Base-by-base conservation (phyloP, 2,329 filamentous ascomycete genomes). In the Fusarium tupiense region DNA sequence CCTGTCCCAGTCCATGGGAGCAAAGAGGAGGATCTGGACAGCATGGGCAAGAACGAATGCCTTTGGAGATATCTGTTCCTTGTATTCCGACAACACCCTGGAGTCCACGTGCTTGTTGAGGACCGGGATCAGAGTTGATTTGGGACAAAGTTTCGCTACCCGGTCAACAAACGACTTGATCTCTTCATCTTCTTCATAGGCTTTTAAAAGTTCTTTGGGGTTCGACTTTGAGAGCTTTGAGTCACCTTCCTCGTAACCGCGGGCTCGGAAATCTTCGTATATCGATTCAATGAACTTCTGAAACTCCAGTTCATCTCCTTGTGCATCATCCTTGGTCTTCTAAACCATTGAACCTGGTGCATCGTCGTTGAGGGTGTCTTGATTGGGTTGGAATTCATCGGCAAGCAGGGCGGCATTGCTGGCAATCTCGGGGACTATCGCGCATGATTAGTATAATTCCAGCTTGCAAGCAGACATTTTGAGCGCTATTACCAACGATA, bases 51-150 rank as follows among this genome's bases (percentile, higher is more conserved):
- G 20, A 5, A 31, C 26, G 6, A 12, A 31, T 6, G 26, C 7
- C 0, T n/a, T 8, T 0, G 2, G 0, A 17, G 26, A 49, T 31
- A 8, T 31, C 2, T 22, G 6, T 3, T 8, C 3, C 13, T 49
- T 31, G 26, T 8, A 11, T 8, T 20, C 17, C 4, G 6, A 0
- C 4, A 8, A 29, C 13, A 3, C 6, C 13, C 20, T 17, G 4
- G 4, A 11, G 26, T 22, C 26, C 26, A 22, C 26, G 14, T 31
- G 46, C 9, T 49, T 29, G 26, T 22, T 29, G 0, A 31, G 20
- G 4, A 12, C 20, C 0, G 26, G 4, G 26, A 17, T 49, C 6
- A 31, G 31, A 6, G 20, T 22, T 22, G 26, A 26, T 9, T 4
- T 17, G 3, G 13, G 13, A 49, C 20, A 31, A 31, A 17, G 26